Conservation (phyloP, 2,329 filamentous ascomycete genomes). For the Nothomitra cinnamomea region DNA sequence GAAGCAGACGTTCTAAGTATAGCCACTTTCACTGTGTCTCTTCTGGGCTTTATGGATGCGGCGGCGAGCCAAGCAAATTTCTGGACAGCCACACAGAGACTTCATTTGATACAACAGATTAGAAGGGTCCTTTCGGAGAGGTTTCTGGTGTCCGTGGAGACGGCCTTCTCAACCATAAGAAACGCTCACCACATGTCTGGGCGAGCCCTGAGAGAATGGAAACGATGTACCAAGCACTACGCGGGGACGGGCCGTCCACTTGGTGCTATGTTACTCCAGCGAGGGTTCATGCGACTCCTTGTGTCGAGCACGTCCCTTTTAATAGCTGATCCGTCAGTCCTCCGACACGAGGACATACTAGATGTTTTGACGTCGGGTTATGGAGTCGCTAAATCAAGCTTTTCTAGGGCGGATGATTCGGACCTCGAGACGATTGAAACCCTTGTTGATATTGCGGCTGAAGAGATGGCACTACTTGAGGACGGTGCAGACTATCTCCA, state of each 20-base stretch:
- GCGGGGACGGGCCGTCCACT: conserved; percentile 62
- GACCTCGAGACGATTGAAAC: conserved; percentile 37
- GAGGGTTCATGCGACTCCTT: conserved; percentile 73
- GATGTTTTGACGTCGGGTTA: conserved; percentile 5
- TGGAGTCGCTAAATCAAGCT: neutral
- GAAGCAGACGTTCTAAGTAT: conserved; percentile 46
- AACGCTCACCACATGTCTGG: conserved; percentile 52
- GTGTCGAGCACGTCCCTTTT: conserved; percentile 62
- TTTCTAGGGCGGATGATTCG: conserved; percentile 21
- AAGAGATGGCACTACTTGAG: conserved; percentile 76
- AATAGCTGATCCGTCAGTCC: neutral
- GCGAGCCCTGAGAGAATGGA: conserved; percentile 64
- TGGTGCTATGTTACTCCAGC: conserved; percentile 79
- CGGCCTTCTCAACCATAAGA: conserved; percentile 75
- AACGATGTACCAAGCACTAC: conserved; percentile 69
- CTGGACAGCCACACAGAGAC: conserved; percentile 59
- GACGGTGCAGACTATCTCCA: conserved; percentile 80
- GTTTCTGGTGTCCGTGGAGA: conserved; percentile 75
- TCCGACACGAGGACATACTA: neutral
- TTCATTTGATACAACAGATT: conserved; percentile 55
- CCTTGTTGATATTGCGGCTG: conserved; percentile 55
- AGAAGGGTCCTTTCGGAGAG: conserved; percentile 62
- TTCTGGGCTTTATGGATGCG: conserved; percentile 82
- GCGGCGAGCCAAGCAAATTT: conserved; percentile 62
- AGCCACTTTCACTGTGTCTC: conserved; percentile 61